Base-by-base conservation (phyloP, 164 flowering plant genomes). In the Paratinospora sagittata region DNA sequence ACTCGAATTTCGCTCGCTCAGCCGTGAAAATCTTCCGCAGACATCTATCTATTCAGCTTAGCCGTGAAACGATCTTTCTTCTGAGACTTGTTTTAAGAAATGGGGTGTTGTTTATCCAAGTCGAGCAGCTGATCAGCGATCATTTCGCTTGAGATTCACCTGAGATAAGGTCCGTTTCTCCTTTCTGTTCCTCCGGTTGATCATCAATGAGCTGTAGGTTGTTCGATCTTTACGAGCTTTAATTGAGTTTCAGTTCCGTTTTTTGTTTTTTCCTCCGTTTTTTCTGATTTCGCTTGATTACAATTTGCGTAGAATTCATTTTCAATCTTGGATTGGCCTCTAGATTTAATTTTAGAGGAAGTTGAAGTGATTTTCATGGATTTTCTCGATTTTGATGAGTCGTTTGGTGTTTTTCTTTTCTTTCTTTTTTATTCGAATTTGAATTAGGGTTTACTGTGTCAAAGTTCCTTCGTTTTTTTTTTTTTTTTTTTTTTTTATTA, bases 1-100 rank as follows among this genome's bases (percentile, higher is more conserved):
- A 77, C 78, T 76, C 75, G 57, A 81, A 80, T 83, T 79, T 66
- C 61, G 11, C 71, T 34, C 75, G 2, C 8, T 26, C n/a, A 37
- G 63, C 79, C 57, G 3, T 64, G 73, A 61, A 30, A 30, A 72
- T 84, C 76, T 57, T 21, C 14, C 9, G 49, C 19, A 23, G 0
- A 21, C 33, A 24, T 52, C 43, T 61, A 24, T 24, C 27, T 30
- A 45, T 6, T 27, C 62, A 39, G 70, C 67, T 66, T 67, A 60
- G 16, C 65, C 60, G 16, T 14, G 49, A 39, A 55, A 58, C 61
- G 72, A 67, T 77, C 82, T 73, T 8, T 57, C 80, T 37, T 8
- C 3, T 27, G 74, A 67, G 52, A 23, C 70, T 13, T 14, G 52
- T 66, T 72, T 72, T 24, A 43, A 1, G 43, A 14, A 49, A n/a